Evolutionary conservation across 2,329 filamentous ascomycete species (phyloP).

Genomic region (Colletotrichum ledebouriae): DNA sequence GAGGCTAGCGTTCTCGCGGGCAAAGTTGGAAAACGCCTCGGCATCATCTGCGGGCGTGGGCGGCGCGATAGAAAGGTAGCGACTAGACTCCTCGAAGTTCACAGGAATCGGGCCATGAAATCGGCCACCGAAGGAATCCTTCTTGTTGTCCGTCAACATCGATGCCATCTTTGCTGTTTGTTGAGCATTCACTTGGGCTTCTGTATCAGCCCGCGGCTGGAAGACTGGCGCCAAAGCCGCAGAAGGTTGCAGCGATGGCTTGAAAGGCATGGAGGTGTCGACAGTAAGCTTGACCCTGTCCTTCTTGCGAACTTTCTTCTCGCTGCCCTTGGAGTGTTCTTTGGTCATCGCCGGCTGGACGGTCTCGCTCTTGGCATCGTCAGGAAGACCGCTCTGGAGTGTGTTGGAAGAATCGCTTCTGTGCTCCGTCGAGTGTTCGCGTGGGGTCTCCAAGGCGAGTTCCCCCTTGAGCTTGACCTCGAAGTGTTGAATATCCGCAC

Average conservation of each 20-base stretch:
- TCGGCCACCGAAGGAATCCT: conserved; percentile 5
- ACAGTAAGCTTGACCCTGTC: conserved; percentile 33
- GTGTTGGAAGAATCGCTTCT: too few relatives aligned
- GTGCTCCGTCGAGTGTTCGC: conserved; percentile 54
- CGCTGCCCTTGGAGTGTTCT: background rate
- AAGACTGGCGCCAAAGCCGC: conserved; percentile 65
- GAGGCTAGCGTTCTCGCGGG: conserved; percentile 32
- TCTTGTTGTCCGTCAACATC: conserved; percentile 1
- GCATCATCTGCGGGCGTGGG: conserved; percentile 30
- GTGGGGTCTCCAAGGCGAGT: conserved; percentile 57
- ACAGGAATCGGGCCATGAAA: conserved; percentile 27
- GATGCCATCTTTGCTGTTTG: background rate
- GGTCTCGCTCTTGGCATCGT: too few relatives aligned
- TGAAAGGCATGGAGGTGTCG: conserved; percentile 42
- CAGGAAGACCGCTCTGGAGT: too few relatives aligned
- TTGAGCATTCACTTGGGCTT: conserved; percentile 3
- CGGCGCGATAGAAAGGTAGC: conserved; percentile 36
- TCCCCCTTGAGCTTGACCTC: conserved; percentile 62
- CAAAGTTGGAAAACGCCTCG: conserved; percentile 34
- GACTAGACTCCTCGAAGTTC: conserved; percentile 27
- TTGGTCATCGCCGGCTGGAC: too few relatives aligned
- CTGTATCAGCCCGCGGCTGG: conserved; percentile 53
- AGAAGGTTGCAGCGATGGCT: conserved; percentile 56
- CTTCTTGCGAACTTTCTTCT: conserved; percentile 21
- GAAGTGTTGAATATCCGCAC: conserved; percentile 64